Conservation (phyloP, 2,329 filamentous ascomycete species). For the Ascochyta viciae-villosae region DNA sequence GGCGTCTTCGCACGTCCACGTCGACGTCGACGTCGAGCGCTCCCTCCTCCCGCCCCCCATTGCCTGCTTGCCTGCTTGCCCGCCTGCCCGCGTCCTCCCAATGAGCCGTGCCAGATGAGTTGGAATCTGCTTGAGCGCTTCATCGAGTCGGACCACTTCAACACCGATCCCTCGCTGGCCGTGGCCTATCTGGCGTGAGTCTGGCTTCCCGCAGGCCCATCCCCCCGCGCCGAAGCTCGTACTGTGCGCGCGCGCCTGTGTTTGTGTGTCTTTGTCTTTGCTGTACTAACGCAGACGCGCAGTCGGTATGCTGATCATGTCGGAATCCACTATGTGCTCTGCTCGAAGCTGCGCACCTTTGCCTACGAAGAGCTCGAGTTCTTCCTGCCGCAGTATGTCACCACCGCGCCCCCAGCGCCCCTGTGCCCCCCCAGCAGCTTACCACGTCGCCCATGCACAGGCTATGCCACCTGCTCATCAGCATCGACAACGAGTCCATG, state of each 20-base stretch:
- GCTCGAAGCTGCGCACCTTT: slow-evolving; percentile 87
- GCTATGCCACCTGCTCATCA: slow-evolving; percentile 86
- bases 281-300: slow-evolving; percentile 27
- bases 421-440: slow-evolving; percentile 49
- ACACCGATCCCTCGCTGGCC: slow-evolving; percentile 85
- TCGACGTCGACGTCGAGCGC: too few species aligned
- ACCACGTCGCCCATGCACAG: slow-evolving; percentile 27
- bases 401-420: slow-evolving; percentile 8
- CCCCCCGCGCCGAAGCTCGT: slow-evolving; percentile 1
- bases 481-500: slow-evolving; percentile 90
- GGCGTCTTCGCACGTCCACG: not conserved
- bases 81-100: slow-evolving; percentile 23
- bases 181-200: slow-evolving; percentile 88
- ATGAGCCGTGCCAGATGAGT: slow-evolving; percentile 57
- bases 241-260: slow-evolving; percentile 8
- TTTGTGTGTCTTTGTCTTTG: not conserved
- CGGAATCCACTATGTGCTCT: slow-evolving; percentile 87
- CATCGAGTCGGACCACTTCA: slow-evolving; percentile 93
- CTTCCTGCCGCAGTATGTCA: slow-evolving; percentile 72
- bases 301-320: slow-evolving; percentile 90
- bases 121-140: slow-evolving; percentile 90
- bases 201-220: slow-evolving; percentile 13
- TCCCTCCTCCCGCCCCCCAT: slow-evolving; percentile 2
- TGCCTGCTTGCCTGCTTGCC: not conserved
- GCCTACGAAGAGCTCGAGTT: slow-evolving; percentile 92